Evolutionary conservation across 768 basidiomycete species (phyloP).

Genomic region (Mycena amicta): DNA sequence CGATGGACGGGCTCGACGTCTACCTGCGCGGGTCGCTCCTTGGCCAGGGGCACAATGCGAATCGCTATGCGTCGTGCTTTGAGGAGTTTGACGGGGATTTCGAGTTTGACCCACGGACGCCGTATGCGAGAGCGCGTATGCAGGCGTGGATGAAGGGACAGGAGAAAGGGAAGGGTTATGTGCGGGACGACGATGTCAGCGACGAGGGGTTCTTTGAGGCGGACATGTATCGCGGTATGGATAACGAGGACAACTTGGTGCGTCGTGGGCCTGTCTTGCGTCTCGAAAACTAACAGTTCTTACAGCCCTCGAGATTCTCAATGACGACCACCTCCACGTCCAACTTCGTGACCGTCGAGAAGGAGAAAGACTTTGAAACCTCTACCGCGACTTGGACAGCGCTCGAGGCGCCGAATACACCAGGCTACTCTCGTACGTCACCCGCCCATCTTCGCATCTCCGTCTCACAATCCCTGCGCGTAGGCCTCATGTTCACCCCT

Average conservation of each 20-base stretch:
- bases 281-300: neutral
- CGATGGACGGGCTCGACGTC: slow-evolving; percentile 39
- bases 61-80: slow-evolving; percentile 33
- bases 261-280: neutral
- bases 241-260: slow-evolving; percentile 10
- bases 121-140: slow-evolving; percentile 8
- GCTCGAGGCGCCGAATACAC: slow-evolving; percentile 21
- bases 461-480: neutral
- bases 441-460: neutral
- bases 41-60: slow-evolving; percentile 27
- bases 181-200: slow-evolving; percentile 9
- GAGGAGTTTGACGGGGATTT: slow-evolving; percentile 15
- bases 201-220: slow-evolving; percentile 23
- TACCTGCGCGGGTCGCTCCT: slow-evolving; percentile 37
- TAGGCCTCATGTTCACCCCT: slow-evolving; percentile 12
- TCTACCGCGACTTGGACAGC: slow-evolving; percentile 11
- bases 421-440: slow-evolving; percentile 11
- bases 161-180: neutral
- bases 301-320: slow-evolving; percentile 15
- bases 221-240: slow-evolving; percentile 2
- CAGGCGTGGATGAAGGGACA: slow-evolving; percentile 2
- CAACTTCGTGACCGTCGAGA: slow-evolving; percentile 14
- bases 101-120: slow-evolving; percentile 17
- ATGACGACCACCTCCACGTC: slow-evolving; percentile 17
- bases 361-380: slow-evolving; percentile 13